These are phyloP conservation scores for Hyphopichia pseudoburtonii DNA, from an alignment of 1,139 yeast genomes.

Conservation along the genomic window DNA sequence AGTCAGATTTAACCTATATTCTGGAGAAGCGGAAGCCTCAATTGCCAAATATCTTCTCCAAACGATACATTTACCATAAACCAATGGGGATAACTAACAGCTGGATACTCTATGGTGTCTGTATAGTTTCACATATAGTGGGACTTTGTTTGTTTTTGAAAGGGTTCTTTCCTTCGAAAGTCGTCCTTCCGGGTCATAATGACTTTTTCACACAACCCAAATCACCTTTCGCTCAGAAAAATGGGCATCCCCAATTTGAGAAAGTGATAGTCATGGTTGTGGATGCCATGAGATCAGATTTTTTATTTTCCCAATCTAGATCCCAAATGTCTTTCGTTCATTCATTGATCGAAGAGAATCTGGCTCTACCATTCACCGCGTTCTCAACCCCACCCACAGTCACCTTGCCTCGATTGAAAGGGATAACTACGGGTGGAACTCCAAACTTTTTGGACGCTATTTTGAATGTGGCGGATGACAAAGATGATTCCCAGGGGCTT, in stretches of 20 bases:
- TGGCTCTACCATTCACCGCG: constrained; percentile 87
- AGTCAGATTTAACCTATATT: too few relatives aligned
- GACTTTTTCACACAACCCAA: constrained; percentile 18
- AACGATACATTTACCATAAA: too few relatives aligned
- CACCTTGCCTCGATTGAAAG: constrained; percentile 75
- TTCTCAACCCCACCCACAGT: constrained; percentile 87
- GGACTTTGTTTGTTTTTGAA: constrained; percentile 64
- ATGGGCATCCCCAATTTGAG: constrained; percentile 51
- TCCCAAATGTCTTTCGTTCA: constrained; percentile 67
- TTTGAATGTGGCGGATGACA: constrained; percentile 86
- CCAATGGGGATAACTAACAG: too few relatives aligned
- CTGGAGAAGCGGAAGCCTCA: too few relatives aligned
- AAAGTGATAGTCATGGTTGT: constrained; percentile 79
- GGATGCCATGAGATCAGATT: constrained; percentile 91
- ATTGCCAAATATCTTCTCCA: too few relatives aligned
- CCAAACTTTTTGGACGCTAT: constrained; percentile 85
- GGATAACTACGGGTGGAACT: constrained; percentile 78
- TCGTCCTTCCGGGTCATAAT: constrained; percentile 59
- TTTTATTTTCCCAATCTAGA: constrained; percentile 64
- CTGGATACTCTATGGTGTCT: too few relatives aligned
- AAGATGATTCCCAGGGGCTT: constrained; percentile 73
- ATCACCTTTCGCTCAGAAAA: constrained; percentile 19
- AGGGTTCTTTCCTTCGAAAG: constrained; percentile 91
- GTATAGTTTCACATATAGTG: constrained; percentile 26
- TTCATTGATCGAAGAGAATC: constrained; percentile 58